phyloP scores from a whole-genome alignment of 345 rosid genomes.

The Turnera subulata region DNA sequence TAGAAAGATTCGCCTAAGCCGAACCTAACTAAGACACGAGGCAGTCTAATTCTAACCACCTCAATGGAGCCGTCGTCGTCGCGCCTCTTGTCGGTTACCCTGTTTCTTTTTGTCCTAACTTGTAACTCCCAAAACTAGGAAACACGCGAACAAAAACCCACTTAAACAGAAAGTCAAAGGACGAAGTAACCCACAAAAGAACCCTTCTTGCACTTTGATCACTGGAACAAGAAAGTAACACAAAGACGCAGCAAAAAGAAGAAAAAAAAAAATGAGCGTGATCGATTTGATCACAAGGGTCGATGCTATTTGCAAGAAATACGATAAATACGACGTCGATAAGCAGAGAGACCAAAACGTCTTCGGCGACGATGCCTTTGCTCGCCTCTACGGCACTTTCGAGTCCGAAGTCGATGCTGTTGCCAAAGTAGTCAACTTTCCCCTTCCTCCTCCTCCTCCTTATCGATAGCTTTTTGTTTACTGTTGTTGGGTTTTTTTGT shows the following conservation, averaged over 20 bases:
- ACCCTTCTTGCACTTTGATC: too few relatives aligned
- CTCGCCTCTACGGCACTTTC: conserved; percentile 20
- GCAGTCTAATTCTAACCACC: neutral
- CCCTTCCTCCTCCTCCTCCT: too few relatives aligned
- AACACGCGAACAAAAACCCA: neutral
- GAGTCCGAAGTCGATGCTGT: conserved; percentile 22
- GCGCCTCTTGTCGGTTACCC: neutral
- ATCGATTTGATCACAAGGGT: conserved; percentile 27
- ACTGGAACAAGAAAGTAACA: too few relatives aligned
- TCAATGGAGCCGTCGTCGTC: conserved; percentile 6
- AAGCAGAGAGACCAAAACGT: conserved; percentile 20
- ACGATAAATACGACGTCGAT: conserved; percentile 26
- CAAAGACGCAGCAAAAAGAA: neutral
- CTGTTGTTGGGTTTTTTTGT: neutral
- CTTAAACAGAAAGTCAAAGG: too few relatives aligned
- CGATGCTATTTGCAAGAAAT: conserved; percentile 25
- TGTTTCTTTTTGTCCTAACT: neutral
- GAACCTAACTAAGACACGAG: neutral
- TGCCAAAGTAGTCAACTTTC: conserved; percentile 7
- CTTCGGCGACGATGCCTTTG: conserved; percentile 24
- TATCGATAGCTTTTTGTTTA: neutral
- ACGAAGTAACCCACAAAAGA: too few relatives aligned
- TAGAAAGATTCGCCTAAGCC: too few relatives aligned
- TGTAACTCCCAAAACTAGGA: neutral
- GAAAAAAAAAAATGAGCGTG: conserved; percentile 16